Percentiles rank a stretch among this genome's conserved stretches.
phyloP scores from a whole-genome alignment of 495 filamentous ascomycete species.

The Penicillium daleae region DNA sequence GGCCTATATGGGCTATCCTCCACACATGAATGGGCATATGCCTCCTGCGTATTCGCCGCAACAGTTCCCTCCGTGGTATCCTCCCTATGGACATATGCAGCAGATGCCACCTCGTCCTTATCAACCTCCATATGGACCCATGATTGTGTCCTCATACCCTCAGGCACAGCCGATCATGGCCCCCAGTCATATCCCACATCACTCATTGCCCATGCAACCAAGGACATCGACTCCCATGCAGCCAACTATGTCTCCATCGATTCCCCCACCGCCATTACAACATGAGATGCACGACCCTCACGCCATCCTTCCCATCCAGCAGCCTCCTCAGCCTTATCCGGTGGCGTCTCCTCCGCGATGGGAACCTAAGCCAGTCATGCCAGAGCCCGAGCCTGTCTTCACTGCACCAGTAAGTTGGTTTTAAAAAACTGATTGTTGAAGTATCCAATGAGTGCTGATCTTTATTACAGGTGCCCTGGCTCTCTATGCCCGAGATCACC shows the following conservation, averaged over 20 bases:
- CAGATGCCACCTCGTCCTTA: conserved; percentile 47
- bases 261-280: conserved; percentile 31
- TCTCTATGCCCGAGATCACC: conserved; percentile 66
- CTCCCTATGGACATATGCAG: conserved; percentile 53
- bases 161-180: conserved; percentile 48
- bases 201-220: conserved; percentile 42
- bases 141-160: conserved; percentile 56
- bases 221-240: conserved; percentile 48
- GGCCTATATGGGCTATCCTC: conserved; percentile 51
- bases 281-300: conserved; percentile 39
- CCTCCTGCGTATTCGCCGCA: conserved; percentile 48
- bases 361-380: conserved; percentile 26
- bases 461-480: conserved; percentile 71
- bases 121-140: conserved; percentile 49
- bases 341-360: conserved; percentile 36
- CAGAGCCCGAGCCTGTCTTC: conserved; percentile 50
- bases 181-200: conserved; percentile 44
- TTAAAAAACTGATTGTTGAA: background rate
- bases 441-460: conserved; percentile 10
- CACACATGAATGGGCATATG: conserved; percentile 51
- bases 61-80: conserved; percentile 52
- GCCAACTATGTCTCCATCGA: conserved; percentile 46
- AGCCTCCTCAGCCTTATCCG: conserved; percentile 33
- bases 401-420: conserved; percentile 63
- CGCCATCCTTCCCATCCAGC: conserved; percentile 33